A percentile compares a stretch with the other conserved stretches of the same genome.
These are phyloP conservation scores for Lomentospora prolificans DNA, from an alignment of 2,329 filamentous ascomycete genomes.

Conservation along the genomic window DNA sequence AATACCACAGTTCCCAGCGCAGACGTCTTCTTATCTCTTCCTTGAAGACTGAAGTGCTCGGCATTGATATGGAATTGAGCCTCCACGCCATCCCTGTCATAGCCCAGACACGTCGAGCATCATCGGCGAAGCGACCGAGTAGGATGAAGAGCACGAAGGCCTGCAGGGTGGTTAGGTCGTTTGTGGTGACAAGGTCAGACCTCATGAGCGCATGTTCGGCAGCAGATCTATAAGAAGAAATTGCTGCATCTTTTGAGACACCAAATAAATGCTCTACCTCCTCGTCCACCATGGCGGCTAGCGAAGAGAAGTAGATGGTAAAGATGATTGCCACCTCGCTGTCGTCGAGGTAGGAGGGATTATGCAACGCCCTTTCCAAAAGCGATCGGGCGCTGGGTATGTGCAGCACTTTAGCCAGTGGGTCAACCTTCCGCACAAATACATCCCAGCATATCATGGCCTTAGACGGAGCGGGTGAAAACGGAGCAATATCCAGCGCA, in stretches of 20 bases:
- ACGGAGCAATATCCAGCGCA: background rate
- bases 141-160: constrained; percentile 2
- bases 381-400: background rate
- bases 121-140: background rate
- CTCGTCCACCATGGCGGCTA: background rate
- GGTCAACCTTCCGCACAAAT: background rate
- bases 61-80: background rate
- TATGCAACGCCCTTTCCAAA: background rate
- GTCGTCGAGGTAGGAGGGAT: background rate
- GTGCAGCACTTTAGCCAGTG: background rate
- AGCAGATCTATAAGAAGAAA: background rate
- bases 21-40: constrained; percentile 1
- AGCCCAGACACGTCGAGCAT: background rate
- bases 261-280: background rate
- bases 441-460: background rate
- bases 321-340: background rate
- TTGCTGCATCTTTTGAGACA: background rate
- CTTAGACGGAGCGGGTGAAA: background rate
- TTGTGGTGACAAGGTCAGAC: background rate
- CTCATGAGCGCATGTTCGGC: constrained; percentile 1
- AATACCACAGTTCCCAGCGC: constrained; percentile 4
- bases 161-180: constrained; percentile 1
- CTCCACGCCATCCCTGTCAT: background rate
- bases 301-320: constrained; percentile 6
- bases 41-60: background rate